Evolutionary conservation across 352 stramenopile genomes (phyloP).

Genomic region (Phytopythium litorale): DNA sequence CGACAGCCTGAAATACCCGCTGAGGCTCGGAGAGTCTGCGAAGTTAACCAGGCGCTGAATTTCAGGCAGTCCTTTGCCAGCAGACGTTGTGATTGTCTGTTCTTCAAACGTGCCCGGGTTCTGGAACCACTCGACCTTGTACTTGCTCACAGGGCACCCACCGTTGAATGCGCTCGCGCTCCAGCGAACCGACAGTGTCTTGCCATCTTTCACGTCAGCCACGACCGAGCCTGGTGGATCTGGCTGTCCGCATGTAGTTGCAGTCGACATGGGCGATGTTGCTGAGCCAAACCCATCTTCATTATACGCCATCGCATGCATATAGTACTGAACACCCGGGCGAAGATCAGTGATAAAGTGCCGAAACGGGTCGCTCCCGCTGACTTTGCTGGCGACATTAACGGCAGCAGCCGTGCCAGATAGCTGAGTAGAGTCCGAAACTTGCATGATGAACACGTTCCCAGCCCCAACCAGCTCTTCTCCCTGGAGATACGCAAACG

Average conservation of each 20-base stretch:
- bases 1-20: conserved; percentile 61
- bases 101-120: conserved; percentile 46
- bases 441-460: conserved; percentile 83
- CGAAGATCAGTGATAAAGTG: conserved; percentile 55
- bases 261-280: conserved; percentile 54
- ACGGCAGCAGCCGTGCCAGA: conserved; percentile 62
- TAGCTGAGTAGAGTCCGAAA: conserved; percentile 42
- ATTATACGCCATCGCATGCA: conserved; percentile 85
- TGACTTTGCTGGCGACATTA: conserved; percentile 74
- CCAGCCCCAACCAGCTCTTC: conserved; percentile 91
- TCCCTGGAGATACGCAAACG: conserved; percentile 90
- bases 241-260: conserved; percentile 53
- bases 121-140: conserved; percentile 79
- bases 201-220: conserved; percentile 52
- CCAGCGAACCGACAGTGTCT: conserved; percentile 50
- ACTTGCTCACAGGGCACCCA: conserved; percentile 51
- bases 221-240: conserved; percentile 36
- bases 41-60: conserved; percentile 59
- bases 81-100: conserved; percentile 77
- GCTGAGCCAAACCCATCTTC: conserved; percentile 40
- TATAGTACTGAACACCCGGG: conserved; percentile 58
- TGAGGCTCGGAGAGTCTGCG: conserved; percentile 48
- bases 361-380: conserved; percentile 89
- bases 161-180: conserved; percentile 20
- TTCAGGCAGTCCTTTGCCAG: conserved; percentile 57